These are phyloP conservation scores for Epichloe coenophiala DNA, from an alignment of 2,329 filamentous ascomycete species.

Conservation along the genomic window DNA sequence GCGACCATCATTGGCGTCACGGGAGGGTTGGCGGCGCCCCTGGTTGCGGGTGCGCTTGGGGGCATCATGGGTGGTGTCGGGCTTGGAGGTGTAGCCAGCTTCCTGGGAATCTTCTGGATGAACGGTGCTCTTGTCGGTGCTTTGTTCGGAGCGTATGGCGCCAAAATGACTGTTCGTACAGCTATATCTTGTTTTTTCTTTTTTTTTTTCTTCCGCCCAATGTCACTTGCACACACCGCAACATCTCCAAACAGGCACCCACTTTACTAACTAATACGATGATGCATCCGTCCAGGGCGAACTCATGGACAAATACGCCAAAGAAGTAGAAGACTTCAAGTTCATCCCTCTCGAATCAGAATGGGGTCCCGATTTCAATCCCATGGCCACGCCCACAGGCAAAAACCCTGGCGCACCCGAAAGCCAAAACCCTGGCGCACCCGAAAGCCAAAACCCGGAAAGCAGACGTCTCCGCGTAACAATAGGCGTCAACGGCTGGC, in stretches of 20 bases:
- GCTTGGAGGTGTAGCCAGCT: slow-evolving; percentile 72
- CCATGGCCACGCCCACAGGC: background rate
- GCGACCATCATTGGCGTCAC: slow-evolving; percentile 85
- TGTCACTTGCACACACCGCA: background rate
- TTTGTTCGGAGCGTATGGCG: slow-evolving; percentile 81
- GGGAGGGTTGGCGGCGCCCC: slow-evolving; percentile 76
- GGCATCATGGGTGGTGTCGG: slow-evolving; percentile 76
- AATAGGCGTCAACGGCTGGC: slow-evolving; percentile 80
- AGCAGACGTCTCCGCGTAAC: slow-evolving; percentile 56
- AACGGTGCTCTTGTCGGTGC: slow-evolving; percentile 76
- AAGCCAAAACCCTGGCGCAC: too few relatives aligned
- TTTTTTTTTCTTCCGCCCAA: too few relatives aligned
- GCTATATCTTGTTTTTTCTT: background rate
- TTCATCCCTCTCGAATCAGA: slow-evolving; percentile 59
- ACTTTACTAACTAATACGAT: background rate
- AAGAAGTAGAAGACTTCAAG: slow-evolving; percentile 67
- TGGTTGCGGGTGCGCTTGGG: slow-evolving; percentile 76
- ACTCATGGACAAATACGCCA: slow-evolving; percentile 79
- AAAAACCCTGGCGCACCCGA: too few relatives aligned
- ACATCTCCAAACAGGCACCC: background rate
- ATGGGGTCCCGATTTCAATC: slow-evolving; percentile 17
- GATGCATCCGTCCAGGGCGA: slow-evolving; percentile 35
- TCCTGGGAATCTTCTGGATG: slow-evolving; percentile 74
- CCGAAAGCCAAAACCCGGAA: slow-evolving; percentile 13
- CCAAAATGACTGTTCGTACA: slow-evolving; percentile 45